Conservation (phyloP, 345 rosid species). For the Adansonia digitata region DNA sequence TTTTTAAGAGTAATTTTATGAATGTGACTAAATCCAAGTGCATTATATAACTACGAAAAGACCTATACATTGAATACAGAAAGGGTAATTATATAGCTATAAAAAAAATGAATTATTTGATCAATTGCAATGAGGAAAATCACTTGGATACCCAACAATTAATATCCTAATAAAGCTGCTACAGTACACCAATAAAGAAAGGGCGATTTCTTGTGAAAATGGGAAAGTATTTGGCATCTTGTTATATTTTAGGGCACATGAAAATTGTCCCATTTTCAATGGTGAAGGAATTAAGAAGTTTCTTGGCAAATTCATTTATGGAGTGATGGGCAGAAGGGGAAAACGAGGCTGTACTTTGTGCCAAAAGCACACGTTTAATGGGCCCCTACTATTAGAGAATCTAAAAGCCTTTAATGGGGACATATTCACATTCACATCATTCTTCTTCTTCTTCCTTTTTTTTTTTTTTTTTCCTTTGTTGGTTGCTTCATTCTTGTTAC, state of each 20-base stretch:
- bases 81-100: too few species aligned
- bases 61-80: too few species aligned
- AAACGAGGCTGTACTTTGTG: too few species aligned
- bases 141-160: neutral
- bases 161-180: neutral
- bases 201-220: neutral
- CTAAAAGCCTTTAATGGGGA: neutral
- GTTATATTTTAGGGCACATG: neutral
- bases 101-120: neutral
- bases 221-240: neutral
- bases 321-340: neutral
- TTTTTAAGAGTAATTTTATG: too few species aligned
- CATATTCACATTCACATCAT: constrained; percentile 6
- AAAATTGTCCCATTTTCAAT: neutral
- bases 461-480: neutral
- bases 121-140: neutral
- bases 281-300: neutral
- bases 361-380: constrained; percentile 27
- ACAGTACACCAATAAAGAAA: neutral
- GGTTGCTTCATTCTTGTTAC: constrained; percentile 22
- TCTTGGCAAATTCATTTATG: neutral
- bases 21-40: too few species aligned
- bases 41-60: too few species aligned
- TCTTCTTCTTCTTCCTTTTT: too few species aligned
- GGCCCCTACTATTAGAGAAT: constrained; percentile 8